phyloP scores from a whole-genome alignment of 2,329 filamentous ascomycete genomes.

The Trichoderma atrobrunneum region DNA sequence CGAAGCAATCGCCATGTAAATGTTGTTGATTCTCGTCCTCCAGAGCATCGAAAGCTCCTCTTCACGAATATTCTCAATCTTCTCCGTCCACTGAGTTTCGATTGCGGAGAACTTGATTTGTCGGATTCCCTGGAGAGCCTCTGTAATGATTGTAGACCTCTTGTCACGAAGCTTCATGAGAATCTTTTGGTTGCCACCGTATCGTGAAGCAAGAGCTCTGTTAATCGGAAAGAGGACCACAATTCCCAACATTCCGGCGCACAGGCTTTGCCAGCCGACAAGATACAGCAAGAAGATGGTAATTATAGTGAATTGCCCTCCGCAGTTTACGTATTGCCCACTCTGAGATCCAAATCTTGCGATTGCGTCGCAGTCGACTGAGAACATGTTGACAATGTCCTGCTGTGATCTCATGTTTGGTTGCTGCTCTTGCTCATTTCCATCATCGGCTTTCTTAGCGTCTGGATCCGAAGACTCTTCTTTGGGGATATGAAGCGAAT shows the following conservation, averaged over 20 bases:
- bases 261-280: constrained; percentile 16
- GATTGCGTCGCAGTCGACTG: constrained; percentile 9
- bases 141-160: not conserved
- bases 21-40: constrained; percentile 5
- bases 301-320: not conserved
- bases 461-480: not conserved
- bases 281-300: not conserved
- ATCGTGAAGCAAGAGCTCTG: constrained; percentile 3
- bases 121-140: constrained; percentile 12
- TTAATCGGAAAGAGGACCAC: not conserved
- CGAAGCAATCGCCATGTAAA: constrained; percentile 14
- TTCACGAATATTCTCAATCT: constrained; percentile 8
- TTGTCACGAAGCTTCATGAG: constrained; percentile 9
- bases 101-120: constrained; percentile 21
- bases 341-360: constrained; percentile 13
- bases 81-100: constrained; percentile 14
- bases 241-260: not conserved
- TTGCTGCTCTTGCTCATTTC: not conserved
- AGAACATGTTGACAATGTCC: constrained; percentile 14
- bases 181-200: not conserved
- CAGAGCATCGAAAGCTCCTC: constrained; percentile 8
- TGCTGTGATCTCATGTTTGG: not conserved
- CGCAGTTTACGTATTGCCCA: constrained; percentile 6
- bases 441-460: not conserved
- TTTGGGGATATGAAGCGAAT: constrained; percentile 10